Evolutionary conservation across 2,329 filamentous ascomycete species (phyloP).

Genomic region (Diaporthe sp.): DNA sequence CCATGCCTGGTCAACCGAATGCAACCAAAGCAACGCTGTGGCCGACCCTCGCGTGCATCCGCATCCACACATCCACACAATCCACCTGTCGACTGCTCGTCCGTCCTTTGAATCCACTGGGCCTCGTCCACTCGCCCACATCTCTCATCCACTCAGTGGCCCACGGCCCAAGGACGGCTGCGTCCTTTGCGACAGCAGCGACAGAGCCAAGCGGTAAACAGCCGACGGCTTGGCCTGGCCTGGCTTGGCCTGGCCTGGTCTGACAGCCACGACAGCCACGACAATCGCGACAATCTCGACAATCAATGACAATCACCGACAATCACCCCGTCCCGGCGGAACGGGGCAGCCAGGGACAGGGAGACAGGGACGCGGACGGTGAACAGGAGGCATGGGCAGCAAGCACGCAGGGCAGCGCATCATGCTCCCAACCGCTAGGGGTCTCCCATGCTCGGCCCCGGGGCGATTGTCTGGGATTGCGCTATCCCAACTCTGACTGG

Average conservation of each 20-base stretch:
- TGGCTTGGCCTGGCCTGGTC: constrained; percentile 4
- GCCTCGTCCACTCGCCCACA: neutral
- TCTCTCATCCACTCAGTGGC: constrained; percentile 9
- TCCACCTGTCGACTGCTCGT: neutral
- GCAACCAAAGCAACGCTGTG: constrained; percentile 1
- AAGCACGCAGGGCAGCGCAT: neutral
- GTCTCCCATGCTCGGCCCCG: constrained; percentile 19
- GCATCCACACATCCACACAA: neutral
- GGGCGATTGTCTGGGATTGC: constrained; percentile 5
- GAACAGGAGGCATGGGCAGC: neutral
- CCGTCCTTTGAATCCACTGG: neutral
- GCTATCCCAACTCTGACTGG: constrained; percentile 8
- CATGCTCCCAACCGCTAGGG: neutral
- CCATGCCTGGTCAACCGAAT: neutral
- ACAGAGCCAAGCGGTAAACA: constrained; percentile 3
- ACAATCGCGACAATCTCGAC: constrained; percentile 11
- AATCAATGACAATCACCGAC: constrained; percentile 9
- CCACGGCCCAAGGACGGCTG: neutral
- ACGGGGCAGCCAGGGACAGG: constrained; percentile 9
- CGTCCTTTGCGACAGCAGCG: neutral
- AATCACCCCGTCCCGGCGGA: constrained; percentile 15
- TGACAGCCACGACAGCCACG: constrained; percentile 11
- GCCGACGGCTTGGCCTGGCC: constrained; percentile 2
- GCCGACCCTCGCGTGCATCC: neutral
- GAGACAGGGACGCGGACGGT: constrained; percentile 7